These are phyloP conservation scores for Candida gorgasii DNA, from an alignment of 805 yeast genomes.

Conservation along the genomic window DNA sequence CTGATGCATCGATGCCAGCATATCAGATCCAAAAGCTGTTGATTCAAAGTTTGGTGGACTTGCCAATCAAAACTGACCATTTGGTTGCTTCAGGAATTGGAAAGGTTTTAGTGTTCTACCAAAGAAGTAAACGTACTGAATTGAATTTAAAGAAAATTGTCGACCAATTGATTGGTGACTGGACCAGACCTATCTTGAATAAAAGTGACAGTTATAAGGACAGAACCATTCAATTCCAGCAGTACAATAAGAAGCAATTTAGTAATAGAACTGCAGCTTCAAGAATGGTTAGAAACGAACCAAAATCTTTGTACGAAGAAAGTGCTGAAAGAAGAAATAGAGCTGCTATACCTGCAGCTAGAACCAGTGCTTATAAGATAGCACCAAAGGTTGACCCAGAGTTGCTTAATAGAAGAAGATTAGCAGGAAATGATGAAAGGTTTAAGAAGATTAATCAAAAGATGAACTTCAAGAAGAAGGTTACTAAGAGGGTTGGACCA, in stretches of 20 bases:
- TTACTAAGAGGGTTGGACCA: constrained; percentile 66
- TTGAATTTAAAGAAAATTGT: constrained; percentile 83
- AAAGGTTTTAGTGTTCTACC: constrained; percentile 89
- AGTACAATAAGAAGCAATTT: constrained; percentile 62
- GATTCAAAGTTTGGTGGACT: constrained; percentile 66
- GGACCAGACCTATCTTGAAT: constrained; percentile 98
- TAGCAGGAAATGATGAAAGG: constrained; percentile 60
- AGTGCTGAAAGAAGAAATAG: constrained; percentile 89
- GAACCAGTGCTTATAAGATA: constrained; percentile 83
- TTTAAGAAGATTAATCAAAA: constrained; percentile 74
- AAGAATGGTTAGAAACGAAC: constrained; percentile 27
- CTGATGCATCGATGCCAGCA: constrained; percentile 97
- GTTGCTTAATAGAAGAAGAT: constrained; percentile 42
- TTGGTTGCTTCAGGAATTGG: constrained; percentile 93
- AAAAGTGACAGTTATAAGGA: constrained; percentile 93
- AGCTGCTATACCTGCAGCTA: constrained; percentile 93
- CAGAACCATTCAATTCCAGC: constrained; percentile 66
- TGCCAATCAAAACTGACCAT: constrained; percentile 96
- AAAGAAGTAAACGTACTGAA: constrained; percentile 86
- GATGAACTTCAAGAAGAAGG: constrained; percentile 50
- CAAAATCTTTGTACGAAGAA: constrained; percentile 75
- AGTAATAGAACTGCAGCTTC: constrained; percentile 40
- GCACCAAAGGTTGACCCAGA: constrained; percentile 78
- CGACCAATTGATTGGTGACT: constrained; percentile 88
- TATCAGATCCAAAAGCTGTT: constrained; percentile 91